Conservation (phyloP, 257 asterid genomes). For the Solanum appendiculatum region DNA sequence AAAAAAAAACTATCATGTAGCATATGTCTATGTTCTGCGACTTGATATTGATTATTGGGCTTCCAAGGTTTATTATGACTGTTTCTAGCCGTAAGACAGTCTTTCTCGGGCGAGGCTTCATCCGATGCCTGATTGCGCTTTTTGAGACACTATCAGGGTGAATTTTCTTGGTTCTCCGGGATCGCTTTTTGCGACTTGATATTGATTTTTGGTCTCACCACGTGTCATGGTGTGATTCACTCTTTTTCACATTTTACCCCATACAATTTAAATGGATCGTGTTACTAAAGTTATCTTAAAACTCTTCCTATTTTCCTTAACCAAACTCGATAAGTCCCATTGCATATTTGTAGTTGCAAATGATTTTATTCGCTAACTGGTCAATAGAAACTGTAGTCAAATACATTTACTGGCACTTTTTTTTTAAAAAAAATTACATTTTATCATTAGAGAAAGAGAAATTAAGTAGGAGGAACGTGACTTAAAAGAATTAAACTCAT, state of each 20-base stretch:
- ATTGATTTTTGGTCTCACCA: not conserved
- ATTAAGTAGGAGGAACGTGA: not conserved
- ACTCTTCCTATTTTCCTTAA: not conserved
- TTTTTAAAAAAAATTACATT: not conserved
- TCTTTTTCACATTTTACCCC: too few species aligned
- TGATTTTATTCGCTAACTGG: not conserved
- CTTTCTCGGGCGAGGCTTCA: not conserved
- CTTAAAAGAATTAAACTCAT: too few species aligned
- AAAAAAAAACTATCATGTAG: too few species aligned
- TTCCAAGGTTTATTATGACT: too few species aligned
- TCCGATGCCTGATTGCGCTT: too few species aligned
- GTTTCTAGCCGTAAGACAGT: too few species aligned
- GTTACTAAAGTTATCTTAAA: not conserved
- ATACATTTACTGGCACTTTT: not conserved
- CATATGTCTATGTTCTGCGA: too few species aligned
- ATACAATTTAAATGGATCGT: not conserved
- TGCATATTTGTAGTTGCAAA: not conserved
- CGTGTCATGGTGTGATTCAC: not conserved
- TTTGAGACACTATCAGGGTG: not conserved
- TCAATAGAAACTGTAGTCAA: not conserved
- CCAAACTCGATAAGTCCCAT: not conserved
- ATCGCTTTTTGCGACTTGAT: too few species aligned
- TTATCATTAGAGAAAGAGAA: not conserved
- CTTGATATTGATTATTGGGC: too few species aligned
- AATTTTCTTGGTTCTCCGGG: not conserved